Conservation (phyloP, 192 early-diverging fungal genomes). For the Pecoramyces ruminantium region DNA sequence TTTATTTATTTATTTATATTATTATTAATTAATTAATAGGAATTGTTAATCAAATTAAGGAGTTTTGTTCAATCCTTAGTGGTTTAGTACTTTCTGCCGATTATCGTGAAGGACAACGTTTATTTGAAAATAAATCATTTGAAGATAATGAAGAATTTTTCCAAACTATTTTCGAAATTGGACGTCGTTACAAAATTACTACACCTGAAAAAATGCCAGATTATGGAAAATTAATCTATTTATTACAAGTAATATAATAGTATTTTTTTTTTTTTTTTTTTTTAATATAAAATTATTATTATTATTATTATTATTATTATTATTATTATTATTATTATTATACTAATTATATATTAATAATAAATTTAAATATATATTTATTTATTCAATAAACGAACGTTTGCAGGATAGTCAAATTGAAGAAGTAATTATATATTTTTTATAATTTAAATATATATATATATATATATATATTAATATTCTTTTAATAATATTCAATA, state of each 20-base stretch:
- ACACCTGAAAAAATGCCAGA: not conserved
- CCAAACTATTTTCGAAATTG: slow-evolving; percentile 48
- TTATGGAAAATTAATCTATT: not conserved
- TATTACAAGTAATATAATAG: not conserved
- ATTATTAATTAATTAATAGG: slow-evolving; percentile 41
- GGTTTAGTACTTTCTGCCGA: slow-evolving; percentile 71
- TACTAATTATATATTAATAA: too few species aligned
- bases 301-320: too few species aligned
- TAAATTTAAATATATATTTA: too few species aligned
- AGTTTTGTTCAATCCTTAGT: slow-evolving; percentile 85
- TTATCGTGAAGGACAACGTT: slow-evolving; percentile 62
- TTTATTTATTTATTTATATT: too few species aligned
- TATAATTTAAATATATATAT: not conserved
- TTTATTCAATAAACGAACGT: too few species aligned
- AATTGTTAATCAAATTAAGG: slow-evolving; percentile 85
- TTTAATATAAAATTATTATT: too few species aligned
- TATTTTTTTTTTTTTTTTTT: not conserved
- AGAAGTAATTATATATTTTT: not conserved
- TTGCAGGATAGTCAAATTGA: not conserved
- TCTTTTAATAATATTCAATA: too few species aligned
- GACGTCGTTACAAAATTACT: slow-evolving; percentile 70
- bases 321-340: too few species aligned
- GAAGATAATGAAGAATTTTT: slow-evolving; percentile 66
- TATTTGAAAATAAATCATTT: slow-evolving; percentile 49
- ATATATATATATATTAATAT: too few species aligned